These are phyloP conservation scores for Atkinsonella hypoxylon DNA, from an alignment of 2,329 filamentous ascomycete genomes.

Conservation along the genomic window DNA sequence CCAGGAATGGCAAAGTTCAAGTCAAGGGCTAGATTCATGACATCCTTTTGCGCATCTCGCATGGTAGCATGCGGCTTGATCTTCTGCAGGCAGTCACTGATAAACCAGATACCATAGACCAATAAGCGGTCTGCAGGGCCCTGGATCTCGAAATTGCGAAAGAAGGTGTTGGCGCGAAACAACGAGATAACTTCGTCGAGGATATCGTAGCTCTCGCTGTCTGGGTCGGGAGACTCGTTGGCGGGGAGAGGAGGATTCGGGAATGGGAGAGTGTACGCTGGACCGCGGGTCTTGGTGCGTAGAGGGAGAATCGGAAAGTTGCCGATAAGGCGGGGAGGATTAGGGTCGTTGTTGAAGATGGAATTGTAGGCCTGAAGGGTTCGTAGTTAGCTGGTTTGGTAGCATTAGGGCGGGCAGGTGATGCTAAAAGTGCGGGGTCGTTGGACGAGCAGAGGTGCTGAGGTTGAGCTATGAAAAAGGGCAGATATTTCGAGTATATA, in stretches of 20 bases:
- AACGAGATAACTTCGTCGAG: constrained; percentile 86
- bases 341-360: constrained; percentile 81
- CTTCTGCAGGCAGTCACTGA: constrained; percentile 81
- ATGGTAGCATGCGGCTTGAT: constrained; percentile 63
- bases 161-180: constrained; percentile 97
- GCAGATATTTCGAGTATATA: not conserved
- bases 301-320: constrained; percentile 94
- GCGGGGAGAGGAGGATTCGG: constrained; percentile 45
- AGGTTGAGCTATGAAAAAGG: not conserved
- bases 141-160: constrained; percentile 98
- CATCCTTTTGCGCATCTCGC: constrained; percentile 54
- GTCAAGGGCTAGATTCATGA: constrained; percentile 84
- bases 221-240: constrained; percentile 60
- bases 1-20: constrained; percentile 89
- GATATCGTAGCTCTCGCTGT: constrained; percentile 89
- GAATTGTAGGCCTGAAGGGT: constrained; percentile 78
- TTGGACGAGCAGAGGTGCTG: not conserved
- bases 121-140: constrained; percentile 87
- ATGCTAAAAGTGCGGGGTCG: no score
- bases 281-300: constrained; percentile 89
- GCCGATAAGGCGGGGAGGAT: constrained; percentile 49
- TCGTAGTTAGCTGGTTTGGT: constrained; percentile 4
- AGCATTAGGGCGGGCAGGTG: no score
- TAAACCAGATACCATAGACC: constrained; percentile 92
- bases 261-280: constrained; percentile 69